Percentiles rank a stretch among this genome's conserved stretches.
Conservation (phyloP, 371 early-diverging fungal genomes). For the Actinomortierella wolfii region DNA sequence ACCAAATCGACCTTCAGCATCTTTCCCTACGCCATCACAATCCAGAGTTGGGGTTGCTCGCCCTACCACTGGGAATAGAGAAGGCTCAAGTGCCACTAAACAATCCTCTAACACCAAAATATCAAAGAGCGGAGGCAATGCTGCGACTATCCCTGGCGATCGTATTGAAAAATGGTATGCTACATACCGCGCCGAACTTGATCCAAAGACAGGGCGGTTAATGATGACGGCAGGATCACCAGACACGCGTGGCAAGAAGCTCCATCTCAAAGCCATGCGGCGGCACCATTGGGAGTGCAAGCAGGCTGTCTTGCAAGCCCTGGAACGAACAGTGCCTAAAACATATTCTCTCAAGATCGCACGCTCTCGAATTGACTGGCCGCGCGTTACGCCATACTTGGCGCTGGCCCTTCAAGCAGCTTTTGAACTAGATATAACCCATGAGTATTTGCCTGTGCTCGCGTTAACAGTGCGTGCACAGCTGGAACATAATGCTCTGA, state of each 20-base stretch:
- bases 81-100: too few species aligned
- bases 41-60: not conserved
- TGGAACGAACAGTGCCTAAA: slow-evolving; percentile 13
- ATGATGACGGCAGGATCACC: slow-evolving; percentile 16
- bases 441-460: slow-evolving; percentile 16
- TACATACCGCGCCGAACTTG: slow-evolving; percentile 26
- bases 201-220: slow-evolving; percentile 17
- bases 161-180: slow-evolving; percentile 38
- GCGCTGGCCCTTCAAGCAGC: slow-evolving; percentile 40
- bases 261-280: slow-evolving; percentile 30
- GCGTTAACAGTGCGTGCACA: slow-evolving; percentile 20
- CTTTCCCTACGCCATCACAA: not conserved
- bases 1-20: not conserved
- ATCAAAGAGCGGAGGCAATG: not conserved
- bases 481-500: slow-evolving; percentile 19
- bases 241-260: slow-evolving; percentile 16
- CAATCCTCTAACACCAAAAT: not conserved
- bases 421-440: slow-evolving; percentile 20
- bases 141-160: not conserved
- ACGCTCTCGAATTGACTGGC: slow-evolving; percentile 35
- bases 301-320: slow-evolving; percentile 9
- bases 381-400: slow-evolving; percentile 20
- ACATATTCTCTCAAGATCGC: slow-evolving; percentile 27
- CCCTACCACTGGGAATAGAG: not conserved
- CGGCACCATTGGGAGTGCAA: slow-evolving; percentile 42